Evolutionary conservation across 768 basidiomycete species (phyloP), one percentile per base, ranked within the genome.

Genomic region (Galerina sulciceps): DNA sequence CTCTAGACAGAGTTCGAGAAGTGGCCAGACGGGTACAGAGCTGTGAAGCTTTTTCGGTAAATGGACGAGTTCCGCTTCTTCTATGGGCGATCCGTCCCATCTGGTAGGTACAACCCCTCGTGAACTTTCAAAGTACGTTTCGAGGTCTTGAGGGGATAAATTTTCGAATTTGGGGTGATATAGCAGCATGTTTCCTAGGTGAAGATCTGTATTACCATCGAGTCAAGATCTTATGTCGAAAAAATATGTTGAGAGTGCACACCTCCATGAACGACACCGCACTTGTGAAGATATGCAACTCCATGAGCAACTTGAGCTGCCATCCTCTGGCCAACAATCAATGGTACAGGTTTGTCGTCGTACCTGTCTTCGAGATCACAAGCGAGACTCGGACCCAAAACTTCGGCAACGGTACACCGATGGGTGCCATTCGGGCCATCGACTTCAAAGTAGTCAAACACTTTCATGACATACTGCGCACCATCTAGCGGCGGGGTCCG

Each of bases 361-460:
- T 43, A 9, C 15, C 10, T n/a, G n/a, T n/a, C n/a, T n/a, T n/a
- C n/a, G 11, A 43, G 22, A 43, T 17, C 14, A 9, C 22, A 11
- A 11, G 13, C 44, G 41, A 58, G 20, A 36, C 52, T 53, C 3
- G 62, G 62, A 13, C 63, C 60, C 9, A 54, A 42, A n/a, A 66
- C 20, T 40, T 56, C 56, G 23, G 55, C 46, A 35, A 64, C 59
- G 45, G 61, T 47, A 23, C 62, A 61, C 31, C 42, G 51, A 46
- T 64, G 63, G 17, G 40, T 55, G n/a, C 63, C 63, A 56, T 64
- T 64, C n/a, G 63, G 59, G 15, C 63, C 63, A 20, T 57, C 51
- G 35, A 53, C n/a, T 31, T 56, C 53, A 48, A 63, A 63, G 40
- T 63, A 34, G n/a, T 63, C 62, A 6, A 58, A 43, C 4, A 60